Base-by-base conservation (phyloP, 192 early-diverging fungal genomes). In the Allomyces arbusculus region DNA sequence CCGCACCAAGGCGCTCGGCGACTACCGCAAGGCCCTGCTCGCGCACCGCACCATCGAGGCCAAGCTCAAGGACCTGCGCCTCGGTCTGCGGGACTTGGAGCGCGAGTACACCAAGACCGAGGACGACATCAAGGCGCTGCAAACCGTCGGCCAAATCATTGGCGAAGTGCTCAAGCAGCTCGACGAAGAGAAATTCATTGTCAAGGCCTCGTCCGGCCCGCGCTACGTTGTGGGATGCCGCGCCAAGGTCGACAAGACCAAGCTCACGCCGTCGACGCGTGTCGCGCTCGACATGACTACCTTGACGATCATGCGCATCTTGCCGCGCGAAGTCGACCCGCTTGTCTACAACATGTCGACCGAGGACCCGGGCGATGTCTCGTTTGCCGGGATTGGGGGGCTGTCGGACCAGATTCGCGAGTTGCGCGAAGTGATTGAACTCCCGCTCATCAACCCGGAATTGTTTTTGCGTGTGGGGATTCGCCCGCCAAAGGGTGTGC, bases 261-360 rank as follows among this genome's bases (percentile, higher is more conserved):
- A 96, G 70, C 79, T 99, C 28, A 95, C 93, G 73, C 89, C 91
- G 69, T 92, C 93, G n/a, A 84, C 91, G 44, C 91, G 96, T 61
- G 96, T 99, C n/a, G 87, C 96, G 6, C 79, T 99, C 63, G 96
- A 99, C 74, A 99, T 99, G 91, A 99, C 96, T 23, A 99, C 96
- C 9, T 79, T 99, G 69, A 99, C 96, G n/a, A 99, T 99, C 68
- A 99, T 99, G 96, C 87, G 96, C 45, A 86, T 92, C 71, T 81
- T 99, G 28, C 96, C 96, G 50, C 82, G 96, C 25, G 96, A 99
- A 68, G 94, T 99, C 0, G 96, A 99, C 74, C 96, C 96, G 45
- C 83, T 97, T 67, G 96, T 99, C 24, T 99, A 97, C 82, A 99
- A 94, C 80, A 99, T 99, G 96, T 89, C 87, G 22, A 87, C 86